Evolutionary conservation across 83 land plant species (phyloP).

Genomic region (Thuja plicata): DNA sequence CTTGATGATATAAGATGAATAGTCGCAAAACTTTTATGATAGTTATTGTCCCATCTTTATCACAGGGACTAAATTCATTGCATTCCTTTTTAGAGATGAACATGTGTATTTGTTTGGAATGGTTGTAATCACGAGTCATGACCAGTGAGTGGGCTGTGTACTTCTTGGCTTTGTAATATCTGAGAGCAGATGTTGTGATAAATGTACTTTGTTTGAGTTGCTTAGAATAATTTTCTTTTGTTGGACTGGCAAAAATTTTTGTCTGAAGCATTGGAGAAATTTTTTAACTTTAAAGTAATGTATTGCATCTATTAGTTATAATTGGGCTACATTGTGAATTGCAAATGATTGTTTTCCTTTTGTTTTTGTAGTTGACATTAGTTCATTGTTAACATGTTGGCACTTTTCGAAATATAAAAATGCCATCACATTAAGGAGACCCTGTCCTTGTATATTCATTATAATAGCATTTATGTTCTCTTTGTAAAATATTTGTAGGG

Average conservation of each 20-base stretch:
- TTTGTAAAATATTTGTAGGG: neutral
- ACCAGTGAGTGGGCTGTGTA: too few species aligned
- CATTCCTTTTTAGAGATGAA: neutral
- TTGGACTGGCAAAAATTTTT: neutral
- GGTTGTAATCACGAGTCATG: neutral
- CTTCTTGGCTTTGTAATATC: neutral
- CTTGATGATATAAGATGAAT: neutral
- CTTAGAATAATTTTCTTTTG: neutral
- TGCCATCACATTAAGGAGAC: neutral
- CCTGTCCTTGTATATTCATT: neutral
- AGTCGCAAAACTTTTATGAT: neutral
- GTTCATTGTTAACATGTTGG: neutral
- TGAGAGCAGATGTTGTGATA: neutral
- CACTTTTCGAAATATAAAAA: neutral
- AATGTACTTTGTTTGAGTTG: neutral
- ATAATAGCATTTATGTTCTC: neutral
- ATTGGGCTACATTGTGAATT: neutral
- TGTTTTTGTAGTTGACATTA: neutral
- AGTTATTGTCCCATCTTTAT: neutral
- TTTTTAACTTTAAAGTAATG: too few species aligned
- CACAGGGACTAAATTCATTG: neutral
- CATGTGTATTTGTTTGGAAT: neutral
- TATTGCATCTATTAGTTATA: neutral
- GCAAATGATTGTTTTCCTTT: neutral
- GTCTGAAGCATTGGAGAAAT: neutral